Base-by-base conservation (phyloP, 1,139 yeast species). In the Hansenula anomala region DNA sequence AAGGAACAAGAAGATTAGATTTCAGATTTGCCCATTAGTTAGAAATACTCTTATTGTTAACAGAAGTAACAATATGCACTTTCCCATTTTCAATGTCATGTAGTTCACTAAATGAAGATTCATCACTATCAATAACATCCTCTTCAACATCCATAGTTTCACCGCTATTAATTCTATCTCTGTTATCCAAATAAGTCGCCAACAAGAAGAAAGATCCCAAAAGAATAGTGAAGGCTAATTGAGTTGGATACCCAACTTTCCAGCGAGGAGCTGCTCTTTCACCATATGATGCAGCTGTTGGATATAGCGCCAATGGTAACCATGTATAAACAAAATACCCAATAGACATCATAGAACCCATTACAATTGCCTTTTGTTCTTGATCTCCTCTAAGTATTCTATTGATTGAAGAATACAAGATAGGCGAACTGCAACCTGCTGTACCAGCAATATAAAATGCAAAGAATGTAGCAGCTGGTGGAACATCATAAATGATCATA, bases 1-100 rank as follows among this genome's bases (percentile, higher is more conserved):
- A 52, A 19, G 80, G 79, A n/a, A 70, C 69, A 41, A 64, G 64
- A 48, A 56, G 78, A 35, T 56, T 75, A 37, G 75, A 74, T 44
- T 75, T 73, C 33, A 43, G 53, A 27, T 52, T 52, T 39, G 47
- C 17, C 6, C 17, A 15, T 27, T 27, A 12, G 12, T 9, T 20
- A 20, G 9, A 20, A 20, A 20, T 20, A 20, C 9, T 7, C 23
- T 20, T 20, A 20, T 20, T 20, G 6, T 9, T 20, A 20, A 6
- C 23, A 20, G 23, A n/a, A n/a, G n/a, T n/a, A n/a, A n/a, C n/a
- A n/a, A n/a, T n/a, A n/a, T n/a, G n/a, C n/a, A n/a, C n/a, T 20
- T 20, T 9, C 22, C 22, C 22, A 20, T 20, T n/a, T n/a, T n/a
- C n/a, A n/a, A n/a, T n/a, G n/a, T n/a, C n/a, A n/a, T n/a, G n/a